Evolutionary conservation across 1,284 basidiomycete species (phyloP).

Genomic region (Mycosarcoma mackinlayi): DNA sequence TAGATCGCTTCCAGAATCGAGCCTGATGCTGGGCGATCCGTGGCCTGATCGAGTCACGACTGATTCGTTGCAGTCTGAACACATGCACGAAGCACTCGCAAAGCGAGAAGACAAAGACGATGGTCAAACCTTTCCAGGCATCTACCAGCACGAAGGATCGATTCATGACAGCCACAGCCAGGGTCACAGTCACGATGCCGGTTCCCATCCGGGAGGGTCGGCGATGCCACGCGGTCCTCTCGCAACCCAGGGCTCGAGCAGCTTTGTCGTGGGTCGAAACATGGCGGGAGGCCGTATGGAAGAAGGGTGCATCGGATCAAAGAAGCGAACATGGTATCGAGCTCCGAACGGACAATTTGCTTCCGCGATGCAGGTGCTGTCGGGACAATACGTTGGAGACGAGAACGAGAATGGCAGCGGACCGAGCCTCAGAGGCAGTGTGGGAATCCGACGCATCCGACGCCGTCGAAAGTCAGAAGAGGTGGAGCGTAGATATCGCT

Average conservation of each 20-base stretch:
- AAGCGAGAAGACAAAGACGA: too few relatives aligned
- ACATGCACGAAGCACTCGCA: too few relatives aligned
- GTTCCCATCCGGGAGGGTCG: not conserved
- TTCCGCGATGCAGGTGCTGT: conserved; percentile 22
- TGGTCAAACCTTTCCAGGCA: too few relatives aligned
- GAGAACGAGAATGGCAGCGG: conserved; percentile 1
- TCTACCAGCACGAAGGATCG: not conserved
- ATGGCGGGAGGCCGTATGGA: conserved; percentile 19
- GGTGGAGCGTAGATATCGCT: conserved; percentile 87
- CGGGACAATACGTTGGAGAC: not conserved
- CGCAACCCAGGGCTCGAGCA: not conserved
- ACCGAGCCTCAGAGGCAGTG: conserved; percentile 1
- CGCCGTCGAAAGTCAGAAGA: conserved; percentile 60
- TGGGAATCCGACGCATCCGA: conserved; percentile 37
- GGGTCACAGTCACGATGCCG: not conserved
- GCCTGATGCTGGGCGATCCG: conserved; percentile 6
- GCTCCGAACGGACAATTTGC: conserved; percentile 48
- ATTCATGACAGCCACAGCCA: not conserved
- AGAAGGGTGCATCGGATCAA: conserved; percentile 37
- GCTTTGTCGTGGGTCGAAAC: not conserved
- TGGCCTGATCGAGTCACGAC: conserved; percentile 5
- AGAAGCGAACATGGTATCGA: conserved; percentile 37
- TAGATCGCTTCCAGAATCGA: conserved; percentile 14
- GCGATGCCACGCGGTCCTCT: not conserved
- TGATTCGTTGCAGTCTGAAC: not conserved